phyloP scores from a whole-genome alignment of 306 rosid genomes.

The Ziziphus jujuba region DNA sequence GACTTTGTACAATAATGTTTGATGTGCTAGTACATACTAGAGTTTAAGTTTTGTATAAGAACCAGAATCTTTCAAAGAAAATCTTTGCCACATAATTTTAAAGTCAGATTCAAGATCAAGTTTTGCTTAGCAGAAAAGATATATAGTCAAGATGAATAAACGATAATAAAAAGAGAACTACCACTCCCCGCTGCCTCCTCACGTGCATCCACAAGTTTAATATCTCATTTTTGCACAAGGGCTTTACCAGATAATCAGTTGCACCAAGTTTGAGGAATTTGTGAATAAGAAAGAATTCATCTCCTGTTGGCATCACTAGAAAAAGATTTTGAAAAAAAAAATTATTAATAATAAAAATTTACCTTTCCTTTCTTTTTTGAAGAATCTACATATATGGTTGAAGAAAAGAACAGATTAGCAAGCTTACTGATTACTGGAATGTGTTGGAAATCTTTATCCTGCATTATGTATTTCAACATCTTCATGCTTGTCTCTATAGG shows the following conservation, averaged over 20 bases:
- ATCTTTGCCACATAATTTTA: no score
- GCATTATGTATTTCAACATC: conserved; percentile 23
- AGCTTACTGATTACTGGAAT: no score
- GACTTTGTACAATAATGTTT: no score
- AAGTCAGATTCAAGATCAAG: no score
- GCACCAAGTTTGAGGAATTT: conserved; percentile 21
- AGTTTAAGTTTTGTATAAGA: no score
- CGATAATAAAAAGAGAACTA: neutral
- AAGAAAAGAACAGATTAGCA: no score
- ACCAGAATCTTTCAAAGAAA: no score
- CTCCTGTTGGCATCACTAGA: conserved; percentile 11
- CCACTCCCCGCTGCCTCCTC: conserved; percentile 2
- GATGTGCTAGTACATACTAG: no score
- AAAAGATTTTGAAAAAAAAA: neutral
- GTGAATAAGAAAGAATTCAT: conserved; percentile 16
- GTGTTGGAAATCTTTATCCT: neutral
- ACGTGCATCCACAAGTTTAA: conserved; percentile 20
- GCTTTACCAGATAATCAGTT: conserved; percentile 26
- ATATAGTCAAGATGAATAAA: no score
- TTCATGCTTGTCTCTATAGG: conserved; percentile 13
- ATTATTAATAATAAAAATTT: no score
- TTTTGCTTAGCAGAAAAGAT: no score
- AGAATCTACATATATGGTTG: neutral
- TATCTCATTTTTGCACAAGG: conserved; percentile 16
- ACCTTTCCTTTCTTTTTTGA: no score